Conservation (phyloP, 345 rosid species). For the Syzygium jambos region DNA sequence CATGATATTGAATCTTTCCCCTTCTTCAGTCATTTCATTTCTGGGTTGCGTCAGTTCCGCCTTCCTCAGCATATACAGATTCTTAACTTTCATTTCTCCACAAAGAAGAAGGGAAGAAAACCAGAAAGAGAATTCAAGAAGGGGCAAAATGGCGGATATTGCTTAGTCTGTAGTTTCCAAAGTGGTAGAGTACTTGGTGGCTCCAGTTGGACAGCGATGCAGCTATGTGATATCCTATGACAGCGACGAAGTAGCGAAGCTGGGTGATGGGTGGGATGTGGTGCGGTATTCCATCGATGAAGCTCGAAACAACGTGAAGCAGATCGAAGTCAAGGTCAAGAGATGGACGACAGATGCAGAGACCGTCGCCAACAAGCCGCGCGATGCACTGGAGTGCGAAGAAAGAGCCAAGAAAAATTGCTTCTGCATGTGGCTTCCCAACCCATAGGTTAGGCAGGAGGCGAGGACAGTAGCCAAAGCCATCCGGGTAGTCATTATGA, state of each 20-base stretch:
- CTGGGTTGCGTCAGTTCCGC: not conserved
- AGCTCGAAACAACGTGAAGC: not conserved
- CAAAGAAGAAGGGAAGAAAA: not conserved
- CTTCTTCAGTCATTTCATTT: not conserved
- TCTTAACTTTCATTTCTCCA: not conserved
- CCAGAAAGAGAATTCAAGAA: not conserved
- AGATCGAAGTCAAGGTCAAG: not conserved
- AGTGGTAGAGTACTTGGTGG: not conserved
- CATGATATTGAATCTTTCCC: not conserved
- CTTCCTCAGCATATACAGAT: not conserved
- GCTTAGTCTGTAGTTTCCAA: accelerated
- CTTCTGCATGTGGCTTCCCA: not conserved
- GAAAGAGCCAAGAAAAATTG: too few species aligned
- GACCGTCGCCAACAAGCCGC: not conserved
- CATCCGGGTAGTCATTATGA: too few species aligned
- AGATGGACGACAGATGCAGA: not conserved
- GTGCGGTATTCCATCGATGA: accelerated
- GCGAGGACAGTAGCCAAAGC: not conserved
- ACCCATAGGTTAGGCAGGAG: not conserved
- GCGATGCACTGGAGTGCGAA: accelerated
- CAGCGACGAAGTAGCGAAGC: not conserved
- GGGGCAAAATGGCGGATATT: not conserved
- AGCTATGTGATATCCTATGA: not conserved
- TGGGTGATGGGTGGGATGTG: accelerated
- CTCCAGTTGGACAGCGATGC: accelerated